A percentile compares a stretch with the other conserved stretches of the same genome.
Evolutionary conservation across 2,329 filamentous ascomycete species (phyloP).

Genomic region (Fusarium kyushuense): DNA sequence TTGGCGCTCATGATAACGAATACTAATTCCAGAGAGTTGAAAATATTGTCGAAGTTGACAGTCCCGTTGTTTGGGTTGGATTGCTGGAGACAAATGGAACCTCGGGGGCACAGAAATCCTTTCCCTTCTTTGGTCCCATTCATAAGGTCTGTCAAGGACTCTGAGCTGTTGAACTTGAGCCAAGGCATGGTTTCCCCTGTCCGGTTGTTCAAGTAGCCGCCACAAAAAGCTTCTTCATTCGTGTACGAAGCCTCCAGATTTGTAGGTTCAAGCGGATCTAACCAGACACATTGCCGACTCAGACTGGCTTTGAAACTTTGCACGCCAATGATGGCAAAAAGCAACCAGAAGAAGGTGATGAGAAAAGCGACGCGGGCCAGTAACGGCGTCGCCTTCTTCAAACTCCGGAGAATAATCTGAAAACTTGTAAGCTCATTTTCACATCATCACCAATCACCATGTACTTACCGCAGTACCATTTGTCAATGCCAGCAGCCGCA

Average conservation of each 20-base stretch:
- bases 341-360: conserved; percentile 95
- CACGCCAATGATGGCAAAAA: conserved; percentile 96
- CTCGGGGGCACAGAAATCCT: conserved; percentile 87
- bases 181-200: conserved; percentile 74
- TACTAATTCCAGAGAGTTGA: conserved; percentile 90
- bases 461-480: conserved; percentile 86
- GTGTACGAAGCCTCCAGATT: conserved; percentile 69
- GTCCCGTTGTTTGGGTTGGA: conserved; percentile 85
- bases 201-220: conserved; percentile 77
- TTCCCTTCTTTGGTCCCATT: conserved; percentile 71
- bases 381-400: conserved; percentile 94
- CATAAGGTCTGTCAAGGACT: conserved; percentile 60
- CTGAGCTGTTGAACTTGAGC: conserved; percentile 62
- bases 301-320: conserved; percentile 94
- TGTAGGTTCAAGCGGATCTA: conserved; percentile 70
- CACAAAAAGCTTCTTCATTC: conserved; percentile 82
- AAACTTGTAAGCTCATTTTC: conserved; percentile 22
- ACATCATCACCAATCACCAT: background rate
- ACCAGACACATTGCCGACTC: conserved; percentile 81
- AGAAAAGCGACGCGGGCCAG: conserved; percentile 94
- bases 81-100: conserved; percentile 85
- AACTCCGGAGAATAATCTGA: conserved; percentile 89
- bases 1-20: conserved; percentile 99
- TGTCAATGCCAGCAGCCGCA: conserved; percentile 90
- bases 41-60: conserved; percentile 93